Evolutionary conservation across 768 basidiomycete species (phyloP), one percentile per base, ranked within the genome.

Genomic region (Termitomyces sp.): DNA sequence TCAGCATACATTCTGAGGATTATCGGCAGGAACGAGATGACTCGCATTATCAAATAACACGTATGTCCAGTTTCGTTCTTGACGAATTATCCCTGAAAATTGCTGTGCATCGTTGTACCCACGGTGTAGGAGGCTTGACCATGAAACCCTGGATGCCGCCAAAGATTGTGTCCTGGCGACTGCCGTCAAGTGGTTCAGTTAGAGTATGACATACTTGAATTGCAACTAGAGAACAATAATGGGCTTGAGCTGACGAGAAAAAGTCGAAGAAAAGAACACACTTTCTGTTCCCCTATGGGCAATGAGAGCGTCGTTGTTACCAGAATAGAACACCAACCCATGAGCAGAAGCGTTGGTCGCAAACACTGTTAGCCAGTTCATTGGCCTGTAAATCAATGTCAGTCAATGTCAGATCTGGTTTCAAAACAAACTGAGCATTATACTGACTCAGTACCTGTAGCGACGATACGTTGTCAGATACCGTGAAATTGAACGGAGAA

Each of bases 111-210:
- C 85, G 51, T 84, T 82, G 54, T 70, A 72, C 87, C 6, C 88
- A 91, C 0, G 84, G 80, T 0, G 89, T 90, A 2, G 84, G 79
- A 0, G 89, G 89, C 57, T 79, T 77, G 47, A 82, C 76, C 3
- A 85, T 84, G 68, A 91, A 91, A 4, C 89, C 89, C 69, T 83
- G 86, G 43, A 85, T 84, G 6, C 87, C 89, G 26, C 87, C 88
- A 62, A 90, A 91, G 0, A 89, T 89, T 24, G 88, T 89, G 64
- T 91, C 91, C 86, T 89, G 51, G 0, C 55, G 58, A 32, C 14
- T 16, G 13, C 20, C 49, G 18, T 34, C 4, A 59, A 27, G 36
- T 30, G 27, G 20, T 40, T n/a, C 2, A 50, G 8, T n/a, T n/a
- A 13, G 10, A 53, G 9, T 16, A 40, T 44, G 16, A 46, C 62